A percentile compares a stretch with the other conserved stretches of the same genome.
These are phyloP conservation scores for Saccharomyces hybrid DNA, from an alignment of 1,139 yeast species.

Conservation along the genomic window DNA sequence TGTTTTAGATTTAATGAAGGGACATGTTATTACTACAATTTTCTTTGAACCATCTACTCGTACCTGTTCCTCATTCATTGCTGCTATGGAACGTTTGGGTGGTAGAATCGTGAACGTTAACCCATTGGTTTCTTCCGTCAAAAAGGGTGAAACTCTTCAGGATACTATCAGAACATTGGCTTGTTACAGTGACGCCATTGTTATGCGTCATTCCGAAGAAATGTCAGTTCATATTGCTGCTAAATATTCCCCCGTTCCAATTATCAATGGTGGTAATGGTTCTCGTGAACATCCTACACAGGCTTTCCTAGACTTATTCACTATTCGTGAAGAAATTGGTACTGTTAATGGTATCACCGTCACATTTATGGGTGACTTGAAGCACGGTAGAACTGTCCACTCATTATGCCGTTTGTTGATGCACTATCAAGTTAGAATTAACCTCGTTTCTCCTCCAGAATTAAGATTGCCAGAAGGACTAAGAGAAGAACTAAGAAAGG, in stretches of 20 bases:
- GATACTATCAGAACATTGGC: slow-evolving; percentile 94
- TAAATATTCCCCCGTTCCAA: slow-evolving; percentile 93
- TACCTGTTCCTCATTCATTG: slow-evolving; percentile 92
- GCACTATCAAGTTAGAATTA: slow-evolving; percentile 88
- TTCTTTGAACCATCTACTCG: slow-evolving; percentile 98
- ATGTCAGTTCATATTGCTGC: slow-evolving; percentile 91
- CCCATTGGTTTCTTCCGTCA: slow-evolving; percentile 80
- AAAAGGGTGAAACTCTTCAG: slow-evolving; percentile 96
- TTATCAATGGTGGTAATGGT: slow-evolving; percentile 97
- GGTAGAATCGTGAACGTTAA: slow-evolving; percentile 90
- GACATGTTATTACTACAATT: slow-evolving; percentile 87
- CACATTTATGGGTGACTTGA: slow-evolving; percentile 98
- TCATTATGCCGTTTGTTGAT: slow-evolving; percentile 85
- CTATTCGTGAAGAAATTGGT: slow-evolving; percentile 97
- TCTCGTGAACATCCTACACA: slow-evolving; percentile 98
- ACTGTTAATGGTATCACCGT: slow-evolving; percentile 96
- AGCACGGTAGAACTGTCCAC: slow-evolving; percentile 97
- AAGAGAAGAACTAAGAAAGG: slow-evolving; percentile 52
- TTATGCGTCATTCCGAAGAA: slow-evolving; percentile 90
- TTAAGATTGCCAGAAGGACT: slow-evolving; percentile 72
- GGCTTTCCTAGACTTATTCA: slow-evolving; percentile 92
- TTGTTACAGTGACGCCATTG: slow-evolving; percentile 94
- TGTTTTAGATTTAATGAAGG: slow-evolving; percentile 79
- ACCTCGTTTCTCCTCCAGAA: slow-evolving; percentile 86
- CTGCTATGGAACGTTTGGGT: slow-evolving; percentile 99